These are phyloP conservation scores for Phaeophleospora eucalypticola DNA, from an alignment of 2,329 filamentous ascomycete species.

Conservation along the genomic window DNA sequence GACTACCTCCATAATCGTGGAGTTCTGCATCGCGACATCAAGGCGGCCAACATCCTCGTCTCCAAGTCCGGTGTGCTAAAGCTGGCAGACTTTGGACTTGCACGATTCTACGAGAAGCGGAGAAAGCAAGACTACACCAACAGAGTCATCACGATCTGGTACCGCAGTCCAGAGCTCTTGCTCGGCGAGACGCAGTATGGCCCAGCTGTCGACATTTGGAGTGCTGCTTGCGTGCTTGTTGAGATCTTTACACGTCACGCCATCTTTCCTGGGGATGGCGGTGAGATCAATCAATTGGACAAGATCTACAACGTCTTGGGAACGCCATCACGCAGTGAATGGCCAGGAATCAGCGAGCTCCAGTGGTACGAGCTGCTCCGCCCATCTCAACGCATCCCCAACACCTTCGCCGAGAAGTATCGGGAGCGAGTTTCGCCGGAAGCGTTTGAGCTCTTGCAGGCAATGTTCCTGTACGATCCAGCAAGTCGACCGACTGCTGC, in stretches of 20 bases:
- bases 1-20: conserved; percentile 89
- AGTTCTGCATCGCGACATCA: conserved; percentile 96
- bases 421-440: conserved; percentile 69
- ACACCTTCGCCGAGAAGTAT: conserved; percentile 79
- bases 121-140: conserved; percentile 95
- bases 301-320: conserved; percentile 94
- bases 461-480: conserved; percentile 90
- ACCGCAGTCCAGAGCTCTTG: conserved; percentile 83
- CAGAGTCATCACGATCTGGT: conserved; percentile 98
- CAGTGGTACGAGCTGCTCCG: conserved; percentile 93
- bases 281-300: conserved; percentile 92
- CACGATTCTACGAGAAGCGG: conserved; percentile 91
- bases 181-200: conserved; percentile 88
- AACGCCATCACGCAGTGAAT: conserved; percentile 77
- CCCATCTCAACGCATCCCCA: conserved; percentile 67
- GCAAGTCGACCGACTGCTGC: conserved; percentile 75
- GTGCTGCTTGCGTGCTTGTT: conserved; percentile 90
- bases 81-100: conserved; percentile 91
- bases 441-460: conserved; percentile 74
- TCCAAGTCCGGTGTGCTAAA: conserved; percentile 86
- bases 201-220: conserved; percentile 91
- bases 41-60: conserved; percentile 94
- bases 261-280: conserved; percentile 91
- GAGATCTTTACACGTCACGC: conserved; percentile 93
- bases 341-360: conserved; percentile 89